Percentiles rank a stretch among this genome's conserved stretches.
Conservation (phyloP, 495 filamentous ascomycete species). For the Aspergillus cavernicola region DNA sequence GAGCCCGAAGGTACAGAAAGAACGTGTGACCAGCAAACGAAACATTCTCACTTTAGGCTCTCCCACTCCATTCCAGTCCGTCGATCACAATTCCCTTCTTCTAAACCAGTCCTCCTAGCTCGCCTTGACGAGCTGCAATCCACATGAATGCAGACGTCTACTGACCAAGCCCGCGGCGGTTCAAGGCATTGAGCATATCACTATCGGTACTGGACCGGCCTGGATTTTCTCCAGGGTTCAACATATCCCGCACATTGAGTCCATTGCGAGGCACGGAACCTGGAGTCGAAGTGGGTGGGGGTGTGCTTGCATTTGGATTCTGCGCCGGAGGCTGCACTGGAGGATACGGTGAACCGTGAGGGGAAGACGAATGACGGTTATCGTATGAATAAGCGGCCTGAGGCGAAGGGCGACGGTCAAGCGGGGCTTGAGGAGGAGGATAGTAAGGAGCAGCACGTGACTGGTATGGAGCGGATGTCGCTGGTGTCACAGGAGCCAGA, state of each 20-base stretch:
- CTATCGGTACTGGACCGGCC: slow-evolving; percentile 53
- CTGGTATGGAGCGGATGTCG: slow-evolving; percentile 47
- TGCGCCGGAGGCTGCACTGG: slow-evolving; percentile 33
- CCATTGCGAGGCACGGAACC: slow-evolving; percentile 39
- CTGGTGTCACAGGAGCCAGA: slow-evolving; percentile 50
- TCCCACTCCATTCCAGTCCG: slow-evolving; percentile 1
- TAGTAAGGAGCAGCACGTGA: slow-evolving; percentile 47
- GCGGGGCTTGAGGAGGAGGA: slow-evolving; percentile 36
- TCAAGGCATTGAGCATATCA: slow-evolving; percentile 54
- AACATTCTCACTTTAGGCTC: slow-evolving; percentile 1
- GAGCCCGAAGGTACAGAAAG: neutral
- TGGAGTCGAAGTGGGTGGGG: slow-evolving; percentile 39
- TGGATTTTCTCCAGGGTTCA: slow-evolving; percentile 42
- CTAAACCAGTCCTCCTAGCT: neutral
- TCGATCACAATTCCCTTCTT: neutral
- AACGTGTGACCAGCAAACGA: slow-evolving; percentile 25
- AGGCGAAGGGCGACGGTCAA: slow-evolving; percentile 49
- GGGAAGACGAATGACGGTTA: slow-evolving; percentile 46
- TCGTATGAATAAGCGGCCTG: slow-evolving; percentile 48
- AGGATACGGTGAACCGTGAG: slow-evolving; percentile 49
- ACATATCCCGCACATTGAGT: slow-evolving; percentile 52
- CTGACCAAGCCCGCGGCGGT: slow-evolving; percentile 39
- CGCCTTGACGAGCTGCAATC: neutral
- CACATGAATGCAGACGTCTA: neutral
- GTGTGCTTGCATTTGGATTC: slow-evolving; percentile 29